Evolutionary conservation across 2,329 filamentous ascomycete genomes (phyloP), one percentile per base, ranked within the genome.

Genomic region (Xylariaceae sp.): DNA sequence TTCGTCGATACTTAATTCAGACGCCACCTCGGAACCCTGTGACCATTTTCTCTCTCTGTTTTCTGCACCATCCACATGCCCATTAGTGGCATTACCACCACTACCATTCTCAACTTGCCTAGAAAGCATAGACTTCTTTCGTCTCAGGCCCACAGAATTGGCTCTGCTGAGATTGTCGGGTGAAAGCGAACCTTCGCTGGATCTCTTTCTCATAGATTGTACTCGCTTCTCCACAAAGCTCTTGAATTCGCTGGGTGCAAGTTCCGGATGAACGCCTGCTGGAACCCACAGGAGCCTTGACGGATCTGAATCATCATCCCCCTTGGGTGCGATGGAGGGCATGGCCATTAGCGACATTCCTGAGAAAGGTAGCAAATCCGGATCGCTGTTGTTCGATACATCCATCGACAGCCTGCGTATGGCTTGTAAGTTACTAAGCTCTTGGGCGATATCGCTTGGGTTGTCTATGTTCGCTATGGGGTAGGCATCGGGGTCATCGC

Each of bases 91-190:
- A 60, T 76, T 76, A 0, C 82, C 81, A 7, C 81, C 80, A 30
- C 23, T 30, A 30, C 86, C 84, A 64, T 84, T 89, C 66, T 96
- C 89, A 60, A 99, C 89, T 72, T 97, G 92, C 59, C 88, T 84
- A 4, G 93, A 97, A 4, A 99, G 80, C 90, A 96, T 97, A 0
- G 93, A 97, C 75, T 94, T 96, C 75, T 96, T 96, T 68, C 94
- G 84, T 66, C 87, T 82, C 63, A 97, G 73, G 45, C 88, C 82
- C 13, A 83, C 83, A 72, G 75, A 83, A 74, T 74, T 81, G 73
- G 62, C 85, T 77, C 69, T 83, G 62, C 66, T 80, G 64, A 76
- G 60, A 55, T 82, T 76, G 63, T 88, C 82, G 4, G 82, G 75
- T 35, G 85, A 84, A 51, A 92, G 76, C 44, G 80, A 80, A 64